Evolutionary conservation across 768 basidiomycete species (phyloP), one percentile per base, ranked within the genome.

Genomic region (Rhodotorula sphaerocarpa): DNA sequence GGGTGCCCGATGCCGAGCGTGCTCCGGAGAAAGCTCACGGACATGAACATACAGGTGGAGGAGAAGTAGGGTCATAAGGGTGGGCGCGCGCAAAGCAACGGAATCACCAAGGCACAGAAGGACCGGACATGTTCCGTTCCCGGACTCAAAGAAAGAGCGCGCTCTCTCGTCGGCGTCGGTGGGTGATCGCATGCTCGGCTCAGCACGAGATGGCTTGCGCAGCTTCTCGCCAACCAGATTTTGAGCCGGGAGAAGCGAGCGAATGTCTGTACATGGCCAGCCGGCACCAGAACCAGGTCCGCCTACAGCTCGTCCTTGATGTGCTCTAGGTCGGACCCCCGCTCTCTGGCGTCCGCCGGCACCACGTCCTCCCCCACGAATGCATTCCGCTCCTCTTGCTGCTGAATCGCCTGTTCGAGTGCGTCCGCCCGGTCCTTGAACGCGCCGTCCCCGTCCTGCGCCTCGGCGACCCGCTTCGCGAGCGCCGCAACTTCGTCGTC

Each of bases 401-500:
- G 73, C 60, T 67, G 55, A 39, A 62, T 48, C 15, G 72, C 72
- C 59, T 73, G 71, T 28, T 60, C 67, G 5, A 70, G 42, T 47
- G 68, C 63, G 46, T 64, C 69, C 36, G 73, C 70, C 33, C 55
- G 55, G n/a, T 57, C 31, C 16, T 42, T 55, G 44, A 70, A 70
- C 12, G 61, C 69, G 10, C 59, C 56, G 50, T 7, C 50, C 12
- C 43, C 21, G 7, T 23, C 43, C 21, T 44, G 43, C 15, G 20
- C 43, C 15, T 83, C 79, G 4, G 86, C 84, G 48, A 93, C 79
- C 55, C 82, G 79, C 30, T 82, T 80, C 1, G 87, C 85, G 65
- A 99, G 89, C 31, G 77, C 80, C 3, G 92, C 86, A 55, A 97
- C 91, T 75, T 99, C 91, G 9, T 78, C 72, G 74, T 99, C 93